These are phyloP conservation scores for Hypomyces perniciosus DNA, from an alignment of 2,329 filamentous ascomycete species.

Conservation along the genomic window DNA sequence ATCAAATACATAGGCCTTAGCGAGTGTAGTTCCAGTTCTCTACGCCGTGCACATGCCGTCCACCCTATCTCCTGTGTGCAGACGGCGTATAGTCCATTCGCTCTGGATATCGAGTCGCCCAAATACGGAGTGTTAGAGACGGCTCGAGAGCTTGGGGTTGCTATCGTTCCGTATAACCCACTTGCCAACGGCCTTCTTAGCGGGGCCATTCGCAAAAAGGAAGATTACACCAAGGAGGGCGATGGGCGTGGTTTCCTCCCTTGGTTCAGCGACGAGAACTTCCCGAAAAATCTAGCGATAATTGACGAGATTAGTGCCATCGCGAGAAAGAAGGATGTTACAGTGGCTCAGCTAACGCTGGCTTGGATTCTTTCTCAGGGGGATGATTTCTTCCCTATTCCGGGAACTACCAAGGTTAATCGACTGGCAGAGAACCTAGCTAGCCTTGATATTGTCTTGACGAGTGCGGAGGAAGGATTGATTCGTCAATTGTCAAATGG, in stretches of 20 bases:
- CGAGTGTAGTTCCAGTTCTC: conserved; percentile 38
- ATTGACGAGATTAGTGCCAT: conserved; percentile 34
- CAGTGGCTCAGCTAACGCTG: conserved; percentile 50
- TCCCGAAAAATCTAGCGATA: conserved; percentile 46
- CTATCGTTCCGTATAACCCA: conserved; percentile 52
- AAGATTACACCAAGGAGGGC: conserved; percentile 37
- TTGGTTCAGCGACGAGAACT: conserved; percentile 22
- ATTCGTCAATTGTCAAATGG: too few relatives aligned
- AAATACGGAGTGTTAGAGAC: conserved; percentile 42
- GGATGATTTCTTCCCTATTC: conserved; percentile 51
- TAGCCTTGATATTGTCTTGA: too few relatives aligned
- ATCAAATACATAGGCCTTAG: conserved; percentile 49
- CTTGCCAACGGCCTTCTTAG: conserved; percentile 54
- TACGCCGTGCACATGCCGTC: conserved; percentile 46
- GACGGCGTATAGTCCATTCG: conserved; percentile 48
- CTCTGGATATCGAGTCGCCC: conserved; percentile 55
- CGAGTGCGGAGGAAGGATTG: too few relatives aligned
- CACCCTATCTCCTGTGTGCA: conserved; percentile 45
- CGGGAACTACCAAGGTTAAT: conserved; percentile 37
- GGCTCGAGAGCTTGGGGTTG: conserved; percentile 49
- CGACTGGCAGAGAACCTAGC: conserved; percentile 39
- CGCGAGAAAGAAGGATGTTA: conserved; percentile 39
- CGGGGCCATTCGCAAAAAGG: conserved; percentile 40
- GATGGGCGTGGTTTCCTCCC: conserved; percentile 16
- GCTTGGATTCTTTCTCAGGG: conserved; percentile 57